Evolutionary conservation across 129 eudicot species (phyloP), one percentile per base, ranked within the genome.

Genomic region (Pseudognaphalium luteoalbum): DNA sequence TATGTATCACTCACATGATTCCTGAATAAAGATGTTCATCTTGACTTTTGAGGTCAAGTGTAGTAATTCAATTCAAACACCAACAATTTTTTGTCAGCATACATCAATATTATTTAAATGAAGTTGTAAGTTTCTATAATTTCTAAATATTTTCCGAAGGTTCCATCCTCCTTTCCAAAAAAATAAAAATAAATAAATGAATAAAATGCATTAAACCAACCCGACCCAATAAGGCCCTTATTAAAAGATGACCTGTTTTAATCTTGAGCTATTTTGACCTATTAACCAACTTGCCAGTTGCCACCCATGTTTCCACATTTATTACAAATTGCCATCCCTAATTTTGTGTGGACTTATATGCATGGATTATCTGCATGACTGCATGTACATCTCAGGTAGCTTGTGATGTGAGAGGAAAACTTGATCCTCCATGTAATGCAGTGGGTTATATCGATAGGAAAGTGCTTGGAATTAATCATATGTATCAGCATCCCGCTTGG

Each of bases 401-500:
- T 28, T 92, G 97, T 70, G 80, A 84, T 7, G 87, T 87, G 73
- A 84, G 97, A 76, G 97, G 97, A 44, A 82, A 82, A 34, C 72
- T 89, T 57, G 88, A 86, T 81, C 88, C 96, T 54, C 87, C 93
- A 37, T 89, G 97, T 83, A 89, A 92, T 74, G 93, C 93, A 34
- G 97, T 92, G 63, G 96, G 93, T 52, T 89, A 85, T 74, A 70
- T 92, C 10, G 97, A 92, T 71, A 82, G 97, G 66, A 66, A 85
- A 72, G 79, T 92, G 66, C 86, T 87, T 73, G 97, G 97, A 44
- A 81, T 86, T 59, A 89, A 83, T 72, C 96, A 89, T 68, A 78
- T 92, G 89, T 92, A 89, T 81, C 85, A 47, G 5, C 89, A 86
- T 82, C 97, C 97, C 64, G 97, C 89, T 47, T 89, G 97, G 97